Evolutionary conservation across 306 rosid species (phyloP), one percentile per base, ranked within the genome.

Genomic region (Inga laurina): DNA sequence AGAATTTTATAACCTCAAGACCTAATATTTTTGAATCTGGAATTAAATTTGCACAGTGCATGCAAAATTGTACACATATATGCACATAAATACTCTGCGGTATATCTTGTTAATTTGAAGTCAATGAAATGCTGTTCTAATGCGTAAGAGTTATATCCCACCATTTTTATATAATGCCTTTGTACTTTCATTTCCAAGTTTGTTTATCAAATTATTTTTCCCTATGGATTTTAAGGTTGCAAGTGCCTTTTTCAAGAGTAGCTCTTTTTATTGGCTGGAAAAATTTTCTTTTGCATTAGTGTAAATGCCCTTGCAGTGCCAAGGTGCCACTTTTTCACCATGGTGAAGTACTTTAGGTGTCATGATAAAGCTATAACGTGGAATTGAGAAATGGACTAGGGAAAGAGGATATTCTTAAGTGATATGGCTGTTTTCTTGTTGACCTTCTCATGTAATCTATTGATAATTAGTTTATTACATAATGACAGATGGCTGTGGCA

Each of bases 401-500:
- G 67, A 85, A 70, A 56, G 52, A 35, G 74, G 54, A 71, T 77
- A 22, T 81, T 77, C 73, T 70, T 8, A 22, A 41, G 37, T 76
- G 76, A 41, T 72, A 77, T 57, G 41, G 62, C 72, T 81, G 32
- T 18, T 81, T 44, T 62, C 54, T 19, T 68, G 41, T 54, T 75
- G 70, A 57, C 68, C 35, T 67, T 81, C 79, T 45, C 41, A 46
- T 46, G 57, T 72, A 72, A 72, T 72, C 57, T 45, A n/a, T 27
- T 72, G 61, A 62, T 79, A 67, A 81, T n/a, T 15, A 74, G 66
- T 56, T 56, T 88, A n/a, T 45, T 43, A 46, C 75, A 22, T 61
- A 71, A 85, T 82, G 81, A 37, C 89, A 96, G 99, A 87, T 90
- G 71, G 82, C 86, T 0, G n/a, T 96, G 78, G 86, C 86, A 76